A percentile compares a stretch with the other conserved stretches of the same genome.
phyloP scores from a whole-genome alignment of 2,329 filamentous ascomycete species.

The Parafenestella ontariensis region DNA sequence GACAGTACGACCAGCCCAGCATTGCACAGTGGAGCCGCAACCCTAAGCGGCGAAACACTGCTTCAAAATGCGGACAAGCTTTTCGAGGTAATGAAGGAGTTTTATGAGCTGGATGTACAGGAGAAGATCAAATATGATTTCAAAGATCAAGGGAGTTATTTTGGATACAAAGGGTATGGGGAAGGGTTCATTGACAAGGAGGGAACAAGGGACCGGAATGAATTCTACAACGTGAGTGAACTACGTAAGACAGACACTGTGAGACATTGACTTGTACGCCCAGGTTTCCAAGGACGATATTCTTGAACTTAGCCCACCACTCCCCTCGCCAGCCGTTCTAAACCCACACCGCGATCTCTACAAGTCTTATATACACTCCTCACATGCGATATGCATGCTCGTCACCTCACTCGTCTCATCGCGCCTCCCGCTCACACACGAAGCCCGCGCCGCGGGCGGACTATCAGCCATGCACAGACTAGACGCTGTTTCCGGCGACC shows the following conservation, averaged over 20 bases:
- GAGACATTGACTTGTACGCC: background rate
- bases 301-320: conserved; percentile 46
- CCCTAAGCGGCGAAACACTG: conserved; percentile 48
- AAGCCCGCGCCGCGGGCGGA: conserved; percentile 38
- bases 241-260: background rate
- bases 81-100: conserved; percentile 54
- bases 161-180: conserved; percentile 59
- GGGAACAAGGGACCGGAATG: conserved; percentile 60
- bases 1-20: background rate
- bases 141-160: conserved; percentile 58
- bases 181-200: conserved; percentile 55
- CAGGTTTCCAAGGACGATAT: conserved; percentile 62
- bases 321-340: conserved; percentile 55
- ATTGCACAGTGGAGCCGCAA: background rate
- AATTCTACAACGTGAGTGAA: conserved; percentile 61
- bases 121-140: conserved; percentile 65
- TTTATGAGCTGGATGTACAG: conserved; percentile 58
- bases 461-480: conserved; percentile 58
- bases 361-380: conserved; percentile 53
- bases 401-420: conserved; percentile 55
- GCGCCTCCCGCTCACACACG: conserved; percentile 48
- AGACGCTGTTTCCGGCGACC: conserved; percentile 55
- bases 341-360: conserved; percentile 46
- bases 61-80: conserved; percentile 54
- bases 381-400: conserved; percentile 56